phyloP scores from a whole-genome alignment of 2,329 filamentous ascomycete genomes.

The Cladosporium sphaerospermum region DNA sequence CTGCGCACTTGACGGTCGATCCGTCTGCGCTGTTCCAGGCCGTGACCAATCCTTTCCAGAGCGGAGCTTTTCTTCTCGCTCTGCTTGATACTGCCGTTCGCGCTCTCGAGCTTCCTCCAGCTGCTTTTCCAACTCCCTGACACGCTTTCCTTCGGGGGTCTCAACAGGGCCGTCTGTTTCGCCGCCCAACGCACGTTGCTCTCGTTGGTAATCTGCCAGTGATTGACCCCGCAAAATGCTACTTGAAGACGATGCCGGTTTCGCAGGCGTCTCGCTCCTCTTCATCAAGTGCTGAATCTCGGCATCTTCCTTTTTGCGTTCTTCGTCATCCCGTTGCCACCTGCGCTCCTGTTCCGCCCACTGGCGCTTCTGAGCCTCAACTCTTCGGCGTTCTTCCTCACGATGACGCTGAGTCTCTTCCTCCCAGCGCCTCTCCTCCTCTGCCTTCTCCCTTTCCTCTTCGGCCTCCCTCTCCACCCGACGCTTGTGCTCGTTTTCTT shows the following conservation, averaged over 20 bases:
- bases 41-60: constrained; percentile 32
- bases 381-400: constrained; percentile 52
- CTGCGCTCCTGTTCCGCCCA: constrained; percentile 72
- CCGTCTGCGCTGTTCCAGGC: constrained; percentile 26
- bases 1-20: constrained; percentile 30
- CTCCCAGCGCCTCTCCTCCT: constrained; percentile 63
- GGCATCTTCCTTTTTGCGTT: constrained; percentile 63
- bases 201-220: constrained; percentile 77
- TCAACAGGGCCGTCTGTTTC: constrained; percentile 34
- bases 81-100: constrained; percentile 57
- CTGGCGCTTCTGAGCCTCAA: constrained; percentile 62
- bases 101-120: constrained; percentile 62
- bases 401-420: constrained; percentile 56
- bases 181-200: constrained; percentile 44
- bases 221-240: constrained; percentile 72
- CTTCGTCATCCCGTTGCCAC: constrained; percentile 73
- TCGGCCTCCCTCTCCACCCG: constrained; percentile 50
- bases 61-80: constrained; percentile 49
- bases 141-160: constrained; percentile 57
- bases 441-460: constrained; percentile 54
- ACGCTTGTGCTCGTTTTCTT: constrained; percentile 47
- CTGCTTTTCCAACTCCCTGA: constrained; percentile 73
- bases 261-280: constrained; percentile 55
- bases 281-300: constrained; percentile 60
- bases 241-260: constrained; percentile 35